phyloP scores from a whole-genome alignment of 352 stramenopile species.

The Phytophthora palmivora region DNA sequence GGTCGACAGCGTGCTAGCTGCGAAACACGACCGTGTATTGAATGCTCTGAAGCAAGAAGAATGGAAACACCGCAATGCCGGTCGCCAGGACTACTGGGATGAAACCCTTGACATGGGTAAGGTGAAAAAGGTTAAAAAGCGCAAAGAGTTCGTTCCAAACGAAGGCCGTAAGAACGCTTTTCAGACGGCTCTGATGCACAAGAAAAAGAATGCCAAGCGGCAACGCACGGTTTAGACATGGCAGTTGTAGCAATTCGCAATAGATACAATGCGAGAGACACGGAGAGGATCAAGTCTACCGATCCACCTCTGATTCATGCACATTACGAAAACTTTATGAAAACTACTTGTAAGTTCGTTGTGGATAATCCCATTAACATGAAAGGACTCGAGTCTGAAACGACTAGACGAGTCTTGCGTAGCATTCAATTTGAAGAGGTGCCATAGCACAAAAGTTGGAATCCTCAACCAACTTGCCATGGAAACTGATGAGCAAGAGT shows the following conservation, averaged over 20 bases:
- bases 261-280: slow-evolving; percentile 18
- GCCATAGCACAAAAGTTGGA: not conserved
- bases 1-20: slow-evolving; percentile 45
- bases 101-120: slow-evolving; percentile 78
- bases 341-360: slow-evolving; percentile 7
- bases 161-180: slow-evolving; percentile 79
- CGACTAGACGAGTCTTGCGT: slow-evolving; percentile 13
- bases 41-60: slow-evolving; percentile 80
- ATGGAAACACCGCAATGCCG: slow-evolving; percentile 70
- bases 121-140: slow-evolving; percentile 86
- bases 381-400: slow-evolving; percentile 17
- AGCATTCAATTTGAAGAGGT: slow-evolving; percentile 21
- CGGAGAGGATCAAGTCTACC: slow-evolving; percentile 7
- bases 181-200: slow-evolving; percentile 61
- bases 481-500: slow-evolving; percentile 23
- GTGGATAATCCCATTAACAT: not conserved
- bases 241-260: slow-evolving; percentile 13
- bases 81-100: slow-evolving; percentile 80
- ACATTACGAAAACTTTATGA: slow-evolving; percentile 23
- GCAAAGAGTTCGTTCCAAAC: slow-evolving; percentile 83
- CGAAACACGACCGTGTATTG: slow-evolving; percentile 74
- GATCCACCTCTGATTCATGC: slow-evolving; percentile 24
- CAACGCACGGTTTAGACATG: slow-evolving; percentile 29
- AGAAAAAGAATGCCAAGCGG: slow-evolving; percentile 59
- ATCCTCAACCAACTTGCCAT: slow-evolving; percentile 13